Base-by-base conservation (phyloP, 2,329 filamentous ascomycete species). In the Pestalotiopsis sp. region DNA sequence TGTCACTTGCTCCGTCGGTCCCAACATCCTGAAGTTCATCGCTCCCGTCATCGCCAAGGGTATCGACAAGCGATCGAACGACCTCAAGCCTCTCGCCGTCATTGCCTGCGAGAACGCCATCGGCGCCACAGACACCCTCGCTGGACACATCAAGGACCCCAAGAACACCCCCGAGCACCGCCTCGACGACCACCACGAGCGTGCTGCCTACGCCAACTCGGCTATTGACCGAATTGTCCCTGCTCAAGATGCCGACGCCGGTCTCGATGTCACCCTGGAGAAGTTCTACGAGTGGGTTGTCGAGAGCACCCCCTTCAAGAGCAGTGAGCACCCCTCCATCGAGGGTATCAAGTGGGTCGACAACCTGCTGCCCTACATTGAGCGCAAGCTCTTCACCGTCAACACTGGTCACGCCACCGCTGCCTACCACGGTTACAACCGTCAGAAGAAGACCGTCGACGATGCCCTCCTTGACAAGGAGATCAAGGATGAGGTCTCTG, bases 261-360 rank as follows among this genome's bases (percentile, higher is more conserved):
- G 94, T 67, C 87, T 99, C 58, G 91, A 98, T 77, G 96, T 99
- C 73, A 94, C 91, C 76, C 94, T 99, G 61, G 96, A 99, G 87
- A 96, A 96, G 83, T 99, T 98, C 86, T 98, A 93, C 84, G 96
- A 99, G 85, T 99, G 96, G 96, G 95, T 96, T 52, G 94, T 99
- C 64, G 96, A 99, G 78, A 84, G 89, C 78, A 91, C 89, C 58
- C 95, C 95, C 2, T 98, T 98, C 81, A 86, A 90, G 71, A 88
- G 91, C 71, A 83, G 87, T 70, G 85, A 86, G 66, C 86, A 88
- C 73, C 94, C 94, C 5, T 82, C 88, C 20, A 95, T 99, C 76
- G 81, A 96, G 72, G 95, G 94, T 69, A 91, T 98, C 78, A 92
- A 97, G 83, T 98, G 93, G 89, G 96, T 98, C 68, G 90, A 94